Evolutionary conservation across 1,284 basidiomycete species (phyloP).

Genomic region (Puccinia triticina): DNA sequence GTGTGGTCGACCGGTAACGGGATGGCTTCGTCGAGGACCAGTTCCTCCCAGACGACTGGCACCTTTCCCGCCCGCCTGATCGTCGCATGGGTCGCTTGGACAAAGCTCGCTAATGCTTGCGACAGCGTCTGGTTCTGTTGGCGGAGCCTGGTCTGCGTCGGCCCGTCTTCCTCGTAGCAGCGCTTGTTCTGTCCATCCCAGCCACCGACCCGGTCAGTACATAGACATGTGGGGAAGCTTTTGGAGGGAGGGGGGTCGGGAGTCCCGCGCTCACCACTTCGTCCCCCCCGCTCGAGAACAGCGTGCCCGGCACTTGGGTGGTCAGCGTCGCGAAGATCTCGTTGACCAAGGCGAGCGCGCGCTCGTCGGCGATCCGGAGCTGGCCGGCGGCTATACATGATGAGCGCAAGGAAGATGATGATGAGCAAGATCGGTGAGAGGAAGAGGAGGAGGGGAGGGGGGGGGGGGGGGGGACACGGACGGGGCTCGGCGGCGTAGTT

Average conservation of each 20-base stretch:
- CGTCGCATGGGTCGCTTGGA: constrained; percentile 65
- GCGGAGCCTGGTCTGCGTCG: constrained; percentile 66
- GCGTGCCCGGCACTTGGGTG: constrained; percentile 66
- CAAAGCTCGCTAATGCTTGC: constrained; percentile 70
- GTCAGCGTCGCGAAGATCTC: constrained; percentile 63
- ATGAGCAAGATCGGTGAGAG: neutral
- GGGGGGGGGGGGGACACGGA: neutral
- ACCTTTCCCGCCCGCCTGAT: constrained; percentile 65
- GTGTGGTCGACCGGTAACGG: constrained; percentile 69
- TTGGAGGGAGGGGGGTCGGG: neutral
- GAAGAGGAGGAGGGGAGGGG: constrained; percentile 4
- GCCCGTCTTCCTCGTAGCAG: constrained; percentile 63
- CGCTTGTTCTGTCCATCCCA: constrained; percentile 52
- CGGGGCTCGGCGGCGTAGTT: constrained; percentile 67
- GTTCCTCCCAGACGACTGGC: constrained; percentile 75
- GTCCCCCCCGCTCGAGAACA: constrained; percentile 80
- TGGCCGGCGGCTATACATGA: constrained; percentile 78
- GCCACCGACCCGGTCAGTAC: no score
- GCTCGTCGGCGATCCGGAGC: constrained; percentile 69
- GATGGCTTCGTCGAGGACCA: constrained; percentile 71
- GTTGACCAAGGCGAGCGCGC: constrained; percentile 64
- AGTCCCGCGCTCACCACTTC: constrained; percentile 68
- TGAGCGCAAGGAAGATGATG: constrained; percentile 1
- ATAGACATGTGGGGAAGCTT: no score
- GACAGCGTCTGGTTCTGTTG: constrained; percentile 66